These are phyloP conservation scores for Termitomyces sp. DNA, from an alignment of 768 basidiomycete genomes.

Conservation along the genomic window DNA sequence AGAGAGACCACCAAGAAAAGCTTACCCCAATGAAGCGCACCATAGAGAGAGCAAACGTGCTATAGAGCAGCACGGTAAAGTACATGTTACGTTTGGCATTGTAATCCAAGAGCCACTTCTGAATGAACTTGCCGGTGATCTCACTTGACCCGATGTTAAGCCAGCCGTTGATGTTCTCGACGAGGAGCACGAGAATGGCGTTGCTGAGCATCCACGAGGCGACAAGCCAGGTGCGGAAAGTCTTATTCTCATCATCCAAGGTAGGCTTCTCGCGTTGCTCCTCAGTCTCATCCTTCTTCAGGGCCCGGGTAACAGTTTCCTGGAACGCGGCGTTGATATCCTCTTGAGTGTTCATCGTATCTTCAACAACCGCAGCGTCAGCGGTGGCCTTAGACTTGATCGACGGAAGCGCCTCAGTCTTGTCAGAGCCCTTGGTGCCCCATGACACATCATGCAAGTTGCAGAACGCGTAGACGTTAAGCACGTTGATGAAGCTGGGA, in stretches of 20 bases:
- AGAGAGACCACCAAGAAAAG: neutral
- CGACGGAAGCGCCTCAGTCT: constrained; percentile 73
- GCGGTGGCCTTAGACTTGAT: constrained; percentile 54
- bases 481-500: constrained; percentile 89
- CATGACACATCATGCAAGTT: constrained; percentile 93
- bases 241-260: constrained; percentile 77
- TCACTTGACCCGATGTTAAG: constrained; percentile 26
- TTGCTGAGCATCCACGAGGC: constrained; percentile 70
- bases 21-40: constrained; percentile 61
- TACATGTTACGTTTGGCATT: constrained; percentile 47
- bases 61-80: constrained; percentile 59
- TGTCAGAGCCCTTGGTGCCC: constrained; percentile 95
- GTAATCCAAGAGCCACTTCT: constrained; percentile 26
- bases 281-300: constrained; percentile 52
- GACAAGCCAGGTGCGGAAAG: constrained; percentile 79
- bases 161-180: constrained; percentile 56
- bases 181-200: constrained; percentile 51
- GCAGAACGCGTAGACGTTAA: constrained; percentile 97
- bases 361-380: constrained; percentile 67
- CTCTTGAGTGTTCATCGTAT: constrained; percentile 66
- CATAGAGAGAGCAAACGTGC: constrained; percentile 53
- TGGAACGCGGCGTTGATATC: constrained; percentile 82
- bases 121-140: constrained; percentile 30
- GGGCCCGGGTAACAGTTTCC: constrained; percentile 74
- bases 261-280: constrained; percentile 62